Evolutionary conservation across 108 stramenopile genomes (phyloP), one percentile per base, ranked within the genome.

Genomic region (Heterococcus sp.): DNA sequence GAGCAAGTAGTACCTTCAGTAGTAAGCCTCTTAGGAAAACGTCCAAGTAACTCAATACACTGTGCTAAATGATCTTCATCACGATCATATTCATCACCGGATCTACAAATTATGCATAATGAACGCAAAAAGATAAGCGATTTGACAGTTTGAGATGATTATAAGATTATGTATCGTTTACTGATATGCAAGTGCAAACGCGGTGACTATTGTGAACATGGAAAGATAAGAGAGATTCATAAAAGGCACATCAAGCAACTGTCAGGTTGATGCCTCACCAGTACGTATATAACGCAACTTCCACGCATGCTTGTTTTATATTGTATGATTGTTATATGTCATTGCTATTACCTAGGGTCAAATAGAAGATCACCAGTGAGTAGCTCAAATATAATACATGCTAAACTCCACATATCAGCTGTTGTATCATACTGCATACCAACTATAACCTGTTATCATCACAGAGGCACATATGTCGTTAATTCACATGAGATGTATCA

Each of bases 61-160:
- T 96, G 95, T 35, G 97, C 96, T 35, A 99, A 79, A 79, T 99
- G 98, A 85, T 99, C 98, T 74, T 97, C 98, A 67, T 99, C 96
- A 8, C 98, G 91, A 27, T 84, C 81, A 67, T 89, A 89, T 68
- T 69, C 82, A 0, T 88, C 84, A 37, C 89, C 84, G 2, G 77
- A 73, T 38, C 75, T 83, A 58, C 66, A n/a, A n/a, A 3, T 2
- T n/a, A n/a, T n/a, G n/a, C n/a, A n/a, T n/a, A n/a, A n/a, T n/a
- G n/a, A n/a, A n/a, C n/a, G 21, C 21, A 63, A 63, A 63, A 63
- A 21, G 21, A 63, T 14, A 63, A n/a, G n/a, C n/a, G n/a, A n/a
- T n/a, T n/a, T n/a, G n/a, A n/a, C n/a, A n/a, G n/a, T n/a, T n/a
- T n/a, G n/a, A n/a, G n/a, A n/a, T n/a, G n/a, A n/a, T n/a, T n/a